phyloP scores from a whole-genome alignment of 192 early-diverging fungal genomes.

The Podila clonocystis region DNA sequence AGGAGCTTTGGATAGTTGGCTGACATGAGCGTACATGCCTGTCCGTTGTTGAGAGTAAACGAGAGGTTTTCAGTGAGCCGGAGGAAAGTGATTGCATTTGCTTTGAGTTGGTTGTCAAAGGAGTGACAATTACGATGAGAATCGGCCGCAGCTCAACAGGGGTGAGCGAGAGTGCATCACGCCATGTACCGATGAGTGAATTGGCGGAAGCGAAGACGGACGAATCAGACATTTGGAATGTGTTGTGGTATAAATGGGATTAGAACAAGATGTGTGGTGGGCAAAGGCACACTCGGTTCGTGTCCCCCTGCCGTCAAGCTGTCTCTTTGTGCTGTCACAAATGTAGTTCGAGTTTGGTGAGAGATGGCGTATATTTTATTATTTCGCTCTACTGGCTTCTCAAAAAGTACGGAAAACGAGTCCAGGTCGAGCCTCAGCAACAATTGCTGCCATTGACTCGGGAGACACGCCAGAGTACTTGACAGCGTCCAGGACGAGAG shows the following conservation, averaged over 20 bases:
- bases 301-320: background rate
- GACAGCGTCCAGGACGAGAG: constrained; percentile 19
- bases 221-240: background rate
- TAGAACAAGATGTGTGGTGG: too few relatives aligned
- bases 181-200: constrained; percentile 30
- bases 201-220: constrained; percentile 5
- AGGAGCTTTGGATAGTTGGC: constrained; percentile 43
- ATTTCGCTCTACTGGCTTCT: background rate
- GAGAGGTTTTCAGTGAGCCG: background rate
- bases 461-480: constrained; percentile 16
- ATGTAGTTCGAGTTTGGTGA: background rate
- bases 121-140: constrained; percentile 24
- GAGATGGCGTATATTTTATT: background rate
- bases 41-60: background rate
- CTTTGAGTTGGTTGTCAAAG: too few relatives aligned
- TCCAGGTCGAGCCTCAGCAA: constrained; percentile 4
- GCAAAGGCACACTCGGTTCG: background rate
- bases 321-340: constrained; percentile 2
- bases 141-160: constrained; percentile 26
- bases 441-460: constrained; percentile 3
- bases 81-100: background rate
- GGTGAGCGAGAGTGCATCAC: constrained; percentile 24
- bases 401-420: constrained; percentile 12
- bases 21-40: constrained; percentile 30
- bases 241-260: background rate